Evolutionary conservation across 306 rosid genomes (phyloP).

Genomic region (Fragaria ananassa): DNA sequence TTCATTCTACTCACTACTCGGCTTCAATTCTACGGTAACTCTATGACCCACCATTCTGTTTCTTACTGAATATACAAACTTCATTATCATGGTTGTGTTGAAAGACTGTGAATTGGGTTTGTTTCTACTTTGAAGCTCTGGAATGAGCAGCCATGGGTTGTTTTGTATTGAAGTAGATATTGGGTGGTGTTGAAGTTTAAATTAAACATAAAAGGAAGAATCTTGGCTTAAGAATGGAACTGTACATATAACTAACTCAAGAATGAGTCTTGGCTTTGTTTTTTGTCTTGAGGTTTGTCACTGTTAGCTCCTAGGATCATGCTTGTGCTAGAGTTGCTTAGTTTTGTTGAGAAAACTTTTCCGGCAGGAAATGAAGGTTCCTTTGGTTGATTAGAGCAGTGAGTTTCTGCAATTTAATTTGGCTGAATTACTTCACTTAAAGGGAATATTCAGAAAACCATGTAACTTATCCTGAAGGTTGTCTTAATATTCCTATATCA

Average conservation of each 20-base stretch:
- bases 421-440: background rate
- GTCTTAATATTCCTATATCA: background rate
- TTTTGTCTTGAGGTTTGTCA: background rate
- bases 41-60: background rate
- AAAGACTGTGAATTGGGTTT: background rate
- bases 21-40: constrained; percentile 58
- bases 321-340: background rate
- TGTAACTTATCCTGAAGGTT: background rate
- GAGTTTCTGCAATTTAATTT: background rate
- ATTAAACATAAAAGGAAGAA: background rate
- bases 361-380: background rate
- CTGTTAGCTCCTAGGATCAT: background rate
- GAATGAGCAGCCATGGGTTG: background rate
- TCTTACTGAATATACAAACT: background rate
- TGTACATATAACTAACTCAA: background rate
- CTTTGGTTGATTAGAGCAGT: background rate
- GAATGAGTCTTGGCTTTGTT: constrained; percentile 1
- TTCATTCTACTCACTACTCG: constrained; percentile 48
- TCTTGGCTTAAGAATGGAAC: background rate
- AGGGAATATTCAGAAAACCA: background rate
- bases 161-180: background rate
- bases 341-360: background rate
- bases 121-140: background rate
- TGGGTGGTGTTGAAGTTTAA: background rate
- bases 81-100: background rate